Evolutionary conservation across 805 yeast genomes (phyloP), one percentile per base, ranked within the genome.

Genomic region (Huiozyma sinensis): DNA sequence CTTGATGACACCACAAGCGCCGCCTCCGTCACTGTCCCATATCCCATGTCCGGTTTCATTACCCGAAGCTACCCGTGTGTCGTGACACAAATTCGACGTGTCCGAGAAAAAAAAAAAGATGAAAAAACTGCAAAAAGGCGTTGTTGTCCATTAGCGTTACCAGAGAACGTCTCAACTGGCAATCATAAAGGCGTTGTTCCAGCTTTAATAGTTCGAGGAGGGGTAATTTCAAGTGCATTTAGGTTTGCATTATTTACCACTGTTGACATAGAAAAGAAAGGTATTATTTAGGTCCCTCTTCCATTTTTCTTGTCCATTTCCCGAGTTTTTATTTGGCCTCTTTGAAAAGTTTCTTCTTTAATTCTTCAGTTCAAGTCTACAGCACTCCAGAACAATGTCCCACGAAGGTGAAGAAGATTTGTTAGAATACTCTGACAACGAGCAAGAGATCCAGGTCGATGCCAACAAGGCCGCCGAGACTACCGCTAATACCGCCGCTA

Each of bases 321-420:
- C 12, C 17, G 24, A 17, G 24, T 17, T 17, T 17, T 17, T 17
- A 17, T 17, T 17, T 17, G 24, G 24, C 24, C 24, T 17, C 24
- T 17, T 17, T 17, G 24, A 17, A 17, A 17, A 17, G 24, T 17
- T 17, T 17, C 24, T 17, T 17, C 24, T 17, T 17, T 17, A 17
- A 4, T 4, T 3, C 24, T 17, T 17, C 24, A 17, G 24, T 17
- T 17, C 24, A 17, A 17, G 24, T 17, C 24, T 17, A 17, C 2
- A 2, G 4, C 24, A 17, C 24, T 17, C 24, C 24, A 44, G 45
- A 44, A 42, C 27, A 24, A 84, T 86, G 95, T 86, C 95, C 45
- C 84, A 85, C 82, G 94, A 84, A 76, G 94, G 92, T 63, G 97
- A 90, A 83, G 98, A 92, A 84, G 98, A 92, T 77, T 79, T 92